Evolutionary conservation across 495 filamentous ascomycete genomes (phyloP).

Genomic region (Letharia columbiana): DNA sequence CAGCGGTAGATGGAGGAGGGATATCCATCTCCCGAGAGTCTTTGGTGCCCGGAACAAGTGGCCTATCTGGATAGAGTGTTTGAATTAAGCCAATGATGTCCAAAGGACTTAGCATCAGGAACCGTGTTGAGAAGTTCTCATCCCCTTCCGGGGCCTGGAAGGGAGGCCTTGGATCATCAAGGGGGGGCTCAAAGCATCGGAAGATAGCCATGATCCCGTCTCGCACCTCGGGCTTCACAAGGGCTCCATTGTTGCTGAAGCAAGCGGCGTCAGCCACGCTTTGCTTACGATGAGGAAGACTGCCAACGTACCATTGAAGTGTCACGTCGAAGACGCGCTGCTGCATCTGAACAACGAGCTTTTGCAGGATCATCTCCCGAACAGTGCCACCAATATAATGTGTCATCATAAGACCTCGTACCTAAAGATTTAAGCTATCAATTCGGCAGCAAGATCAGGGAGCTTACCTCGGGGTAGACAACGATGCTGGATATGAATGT

Average conservation of each 20-base stretch:
- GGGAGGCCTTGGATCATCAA: conserved; percentile 2
- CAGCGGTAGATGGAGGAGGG: conserved; percentile 48
- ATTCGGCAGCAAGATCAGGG: background rate
- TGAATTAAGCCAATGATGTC: conserved; percentile 64
- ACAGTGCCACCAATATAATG: conserved; percentile 88
- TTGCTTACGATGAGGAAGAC: background rate
- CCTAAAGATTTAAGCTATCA: conserved; percentile 30
- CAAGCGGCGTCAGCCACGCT: background rate
- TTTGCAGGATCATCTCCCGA: conserved; percentile 77
- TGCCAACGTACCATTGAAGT: conserved; percentile 39
- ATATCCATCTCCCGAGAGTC: conserved; percentile 42
- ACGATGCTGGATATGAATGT: conserved; percentile 77
- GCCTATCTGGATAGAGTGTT: conserved; percentile 58
- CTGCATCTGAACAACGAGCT: conserved; percentile 69
- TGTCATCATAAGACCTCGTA: conserved; percentile 77
- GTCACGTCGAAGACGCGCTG: conserved; percentile 53
- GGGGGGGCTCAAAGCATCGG: conserved; percentile 29
- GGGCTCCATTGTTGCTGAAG: conserved; percentile 13
- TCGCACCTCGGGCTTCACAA: conserved; percentile 25
- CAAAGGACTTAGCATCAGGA: conserved; percentile 60
- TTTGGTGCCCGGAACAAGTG: conserved; percentile 42
- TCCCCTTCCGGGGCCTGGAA: background rate
- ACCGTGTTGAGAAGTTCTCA: background rate
- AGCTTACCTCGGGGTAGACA: conserved; percentile 75
- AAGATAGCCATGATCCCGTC: conserved; percentile 21